Evolutionary conservation across 2,329 filamentous ascomycete species (phyloP), one percentile per base, ranked within the genome.

Genomic region (Furcasterigmium furcatum): DNA sequence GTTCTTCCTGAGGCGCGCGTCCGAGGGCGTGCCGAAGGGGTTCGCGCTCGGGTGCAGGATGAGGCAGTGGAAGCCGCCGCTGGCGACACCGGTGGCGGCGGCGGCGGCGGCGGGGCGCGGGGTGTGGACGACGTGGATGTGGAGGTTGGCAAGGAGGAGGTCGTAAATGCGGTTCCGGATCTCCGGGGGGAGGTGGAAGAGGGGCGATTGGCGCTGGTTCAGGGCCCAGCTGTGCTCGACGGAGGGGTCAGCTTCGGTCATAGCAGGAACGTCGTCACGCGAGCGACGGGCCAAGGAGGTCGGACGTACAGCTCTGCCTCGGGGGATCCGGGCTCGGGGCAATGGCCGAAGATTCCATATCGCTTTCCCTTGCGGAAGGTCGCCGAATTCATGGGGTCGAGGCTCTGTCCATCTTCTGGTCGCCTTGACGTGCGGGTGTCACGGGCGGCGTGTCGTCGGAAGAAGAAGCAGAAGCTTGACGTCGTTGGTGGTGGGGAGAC

Each of bases 61-160:
- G 43, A 57, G 47, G 25, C 58, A 64, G 43, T 53, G 59, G 45
- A 65, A 67, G 16, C 61, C 58, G 18, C 59, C 56, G 5, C 48
- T 47, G 5, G 38, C 5, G 38, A 3, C 25, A 9, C 25, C 21
- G 19, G 38, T 18, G 16, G 16, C 20, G 21, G 38, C n/a, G 41
- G 43, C 2, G 21, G 27, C 4, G 44, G 29, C n/a, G n/a, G n/a
- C n/a, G n/a, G n/a, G n/a, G n/a, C n/a, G n/a, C n/a, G n/a, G n/a
- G 39, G 40, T 42, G 55, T 61, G 46, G 49, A 58, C 21, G 48
- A 52, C 44, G 38, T 51, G 49, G 29, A 51, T 51, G n/a, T 47
- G 47, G 32, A 39, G 34, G 29, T 34, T 34, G 54, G 60, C 40
- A 48, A 62, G 32, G 48, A 52, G 39, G 53, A 44, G 9, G 46